Percentiles rank a stretch among this genome's conserved stretches.
These are phyloP conservation scores for Coniochaeta hoffmannii DNA, from an alignment of 2,329 filamentous ascomycete species.

Conservation along the genomic window DNA sequence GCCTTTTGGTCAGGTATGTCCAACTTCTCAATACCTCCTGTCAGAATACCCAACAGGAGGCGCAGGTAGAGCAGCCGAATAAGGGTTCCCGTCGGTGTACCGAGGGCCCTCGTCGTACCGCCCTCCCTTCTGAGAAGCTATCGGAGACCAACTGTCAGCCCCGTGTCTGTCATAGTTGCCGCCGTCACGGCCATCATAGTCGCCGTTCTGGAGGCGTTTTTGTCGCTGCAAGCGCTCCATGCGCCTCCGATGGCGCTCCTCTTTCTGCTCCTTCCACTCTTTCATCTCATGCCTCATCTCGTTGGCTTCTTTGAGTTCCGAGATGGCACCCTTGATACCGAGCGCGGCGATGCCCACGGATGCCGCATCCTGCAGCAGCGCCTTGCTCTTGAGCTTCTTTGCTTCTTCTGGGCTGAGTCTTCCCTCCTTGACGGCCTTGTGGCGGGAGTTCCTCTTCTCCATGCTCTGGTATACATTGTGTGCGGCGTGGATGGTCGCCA, in stretches of 20 bases:
- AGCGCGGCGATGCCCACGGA: constrained; percentile 50
- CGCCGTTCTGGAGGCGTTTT: constrained; percentile 18
- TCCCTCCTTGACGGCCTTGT: constrained; percentile 47
- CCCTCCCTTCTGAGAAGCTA: constrained; percentile 25
- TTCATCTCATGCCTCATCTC: constrained; percentile 40
- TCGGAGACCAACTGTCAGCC: constrained; percentile 36
- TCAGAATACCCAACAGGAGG: constrained; percentile 29
- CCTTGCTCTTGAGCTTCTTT: constrained; percentile 49
- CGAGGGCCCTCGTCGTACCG: constrained; percentile 35
- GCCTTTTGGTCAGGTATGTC: constrained; percentile 5
- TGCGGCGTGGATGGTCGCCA: constrained; percentile 54
- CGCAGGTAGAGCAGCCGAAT: constrained; percentile 32
- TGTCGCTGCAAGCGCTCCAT: constrained; percentile 25
- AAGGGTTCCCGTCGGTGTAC: constrained; percentile 40
- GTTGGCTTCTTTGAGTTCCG: constrained; percentile 48
- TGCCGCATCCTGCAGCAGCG: constrained; percentile 50
- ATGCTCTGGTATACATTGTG: constrained; percentile 52
- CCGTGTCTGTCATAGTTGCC: constrained; percentile 20
- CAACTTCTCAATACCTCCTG: constrained; percentile 22
- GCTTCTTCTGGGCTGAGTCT: constrained; percentile 42
- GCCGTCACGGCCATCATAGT: constrained; percentile 7
- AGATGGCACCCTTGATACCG: constrained; percentile 49
- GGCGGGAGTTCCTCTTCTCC: constrained; percentile 46
- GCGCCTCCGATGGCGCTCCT: constrained; percentile 40
- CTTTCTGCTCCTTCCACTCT: constrained; percentile 42